phyloP scores from a whole-genome alignment of 352 stramenopile species.

The Halophytophthora batemanensis region DNA sequence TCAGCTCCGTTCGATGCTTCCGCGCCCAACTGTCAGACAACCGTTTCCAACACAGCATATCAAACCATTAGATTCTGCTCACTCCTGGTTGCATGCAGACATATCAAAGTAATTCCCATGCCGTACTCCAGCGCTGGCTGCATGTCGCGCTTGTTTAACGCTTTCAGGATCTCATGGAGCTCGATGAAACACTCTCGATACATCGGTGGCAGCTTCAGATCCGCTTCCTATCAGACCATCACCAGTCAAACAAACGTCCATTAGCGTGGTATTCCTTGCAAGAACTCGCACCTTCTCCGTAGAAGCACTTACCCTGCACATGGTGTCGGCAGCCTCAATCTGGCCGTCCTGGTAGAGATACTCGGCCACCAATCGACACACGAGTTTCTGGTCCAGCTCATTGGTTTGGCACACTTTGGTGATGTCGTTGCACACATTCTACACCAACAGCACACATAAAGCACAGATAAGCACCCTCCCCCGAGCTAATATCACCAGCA shows the following conservation, averaged over 20 bases:
- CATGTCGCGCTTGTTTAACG: slow-evolving; percentile 64
- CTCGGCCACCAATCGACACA: slow-evolving; percentile 64
- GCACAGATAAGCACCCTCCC: neutral
- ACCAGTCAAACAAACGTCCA: neutral
- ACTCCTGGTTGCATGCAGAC: too few relatives aligned
- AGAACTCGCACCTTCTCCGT: neutral
- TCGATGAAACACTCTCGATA: slow-evolving; percentile 71
- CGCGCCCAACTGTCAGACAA: slow-evolving; percentile 64
- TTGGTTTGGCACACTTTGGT: slow-evolving; percentile 60
- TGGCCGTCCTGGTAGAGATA: slow-evolving; percentile 82
- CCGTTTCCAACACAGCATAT: slow-evolving; percentile 6
- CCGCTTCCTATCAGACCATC: slow-evolving; percentile 46
- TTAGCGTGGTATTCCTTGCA: neutral
- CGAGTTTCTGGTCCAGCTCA: slow-evolving; percentile 58
- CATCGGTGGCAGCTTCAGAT: slow-evolving; percentile 41
- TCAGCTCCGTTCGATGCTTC: slow-evolving; percentile 49
- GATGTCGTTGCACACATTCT: slow-evolving; percentile 66
- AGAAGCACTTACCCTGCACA: slow-evolving; percentile 51
- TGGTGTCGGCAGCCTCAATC: slow-evolving; percentile 61
- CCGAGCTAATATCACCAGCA: slow-evolving; percentile 2
- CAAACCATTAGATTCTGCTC: neutral
- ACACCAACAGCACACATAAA: slow-evolving; percentile 1
- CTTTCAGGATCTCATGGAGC: slow-evolving; percentile 60
- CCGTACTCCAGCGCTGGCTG: slow-evolving; percentile 62
- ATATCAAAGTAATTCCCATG: neutral